Percentiles rank a stretch among this genome's conserved stretches.
Evolutionary conservation across 2,329 filamentous ascomycete species (phyloP).

Genomic region (Aspergillus sp.): DNA sequence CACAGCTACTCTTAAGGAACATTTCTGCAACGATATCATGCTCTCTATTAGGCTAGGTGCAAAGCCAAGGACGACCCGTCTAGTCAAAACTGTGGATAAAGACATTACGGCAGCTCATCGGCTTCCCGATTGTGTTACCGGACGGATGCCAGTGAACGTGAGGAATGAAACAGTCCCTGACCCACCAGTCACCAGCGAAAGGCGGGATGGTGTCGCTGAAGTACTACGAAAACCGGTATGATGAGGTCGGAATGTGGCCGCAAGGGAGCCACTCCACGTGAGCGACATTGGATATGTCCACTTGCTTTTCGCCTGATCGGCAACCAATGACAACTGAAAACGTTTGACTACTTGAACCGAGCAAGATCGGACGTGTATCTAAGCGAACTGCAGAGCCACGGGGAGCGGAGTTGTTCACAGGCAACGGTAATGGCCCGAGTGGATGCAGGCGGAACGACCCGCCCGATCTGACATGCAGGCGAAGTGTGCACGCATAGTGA

Average conservation of each 20-base stretch:
- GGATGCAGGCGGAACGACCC: conserved; percentile 12
- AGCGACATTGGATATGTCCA: not conserved
- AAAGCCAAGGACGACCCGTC: not conserved
- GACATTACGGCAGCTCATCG: conserved; percentile 2
- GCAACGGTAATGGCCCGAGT: conserved; percentile 3
- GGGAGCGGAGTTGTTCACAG: not conserved
- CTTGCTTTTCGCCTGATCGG: not conserved
- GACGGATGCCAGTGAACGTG: not conserved
- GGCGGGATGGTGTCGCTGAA: conserved; percentile 8
- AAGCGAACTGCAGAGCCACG: not conserved
- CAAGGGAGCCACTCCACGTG: not conserved
- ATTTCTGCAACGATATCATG: conserved; percentile 13
- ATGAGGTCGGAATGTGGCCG: conserved; percentile 9
- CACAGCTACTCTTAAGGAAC: conserved; percentile 14
- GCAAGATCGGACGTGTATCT: not conserved
- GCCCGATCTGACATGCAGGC: conserved; percentile 4
- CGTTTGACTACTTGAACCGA: not conserved
- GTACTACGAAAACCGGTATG: not conserved
- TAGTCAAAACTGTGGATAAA: conserved; percentile 2
- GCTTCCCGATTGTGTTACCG: conserved; percentile 17
- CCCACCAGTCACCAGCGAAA: conserved; percentile 9
- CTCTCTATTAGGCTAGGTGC: conserved; percentile 5
- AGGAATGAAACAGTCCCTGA: conserved; percentile 7
- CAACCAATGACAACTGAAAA: not conserved
- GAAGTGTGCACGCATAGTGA: no score